Percentiles rank a stretch among this genome's conserved stretches.
phyloP scores from a whole-genome alignment of 2,329 filamentous ascomycete species.

The Penicillium psychrosexuale region DNA sequence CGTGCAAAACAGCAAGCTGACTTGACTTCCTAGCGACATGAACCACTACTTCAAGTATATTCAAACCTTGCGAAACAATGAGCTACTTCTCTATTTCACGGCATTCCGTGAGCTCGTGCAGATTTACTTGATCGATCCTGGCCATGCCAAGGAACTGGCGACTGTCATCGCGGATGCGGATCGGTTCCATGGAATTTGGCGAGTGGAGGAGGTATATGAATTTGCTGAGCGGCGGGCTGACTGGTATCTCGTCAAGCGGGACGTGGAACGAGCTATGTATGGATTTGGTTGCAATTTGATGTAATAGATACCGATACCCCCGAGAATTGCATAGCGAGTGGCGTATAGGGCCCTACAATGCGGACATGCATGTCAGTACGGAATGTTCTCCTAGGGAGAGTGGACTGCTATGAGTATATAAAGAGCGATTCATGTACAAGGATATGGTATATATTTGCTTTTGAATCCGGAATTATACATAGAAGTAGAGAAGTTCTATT shows the following conservation, averaged over 20 bases:
- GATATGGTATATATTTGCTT: neutral
- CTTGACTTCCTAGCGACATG: conserved; percentile 65
- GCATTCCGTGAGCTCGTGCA: conserved; percentile 89
- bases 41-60: conserved; percentile 89
- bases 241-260: conserved; percentile 85
- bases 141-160: conserved; percentile 90
- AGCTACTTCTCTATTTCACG: conserved; percentile 84
- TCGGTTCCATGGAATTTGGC: conserved; percentile 86
- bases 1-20: neutral
- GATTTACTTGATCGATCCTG: conserved; percentile 86
- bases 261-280: conserved; percentile 96
- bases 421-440: neutral
- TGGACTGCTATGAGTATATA: neutral
- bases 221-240: conserved; percentile 91
- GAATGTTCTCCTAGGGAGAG: neutral
- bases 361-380: conserved; percentile 8
- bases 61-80: conserved; percentile 73
- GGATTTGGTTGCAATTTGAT: conserved; percentile 84
- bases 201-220: conserved; percentile 95
- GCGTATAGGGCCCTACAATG: neutral
- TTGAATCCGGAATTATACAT: neutral
- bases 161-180: conserved; percentile 89
- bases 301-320: conserved; percentile 47
- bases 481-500: neutral
- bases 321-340: conserved; percentile 17